phyloP scores from a whole-genome alignment of 2,329 filamentous ascomycete genomes.

The Calonectria pseudoturangicola region DNA sequence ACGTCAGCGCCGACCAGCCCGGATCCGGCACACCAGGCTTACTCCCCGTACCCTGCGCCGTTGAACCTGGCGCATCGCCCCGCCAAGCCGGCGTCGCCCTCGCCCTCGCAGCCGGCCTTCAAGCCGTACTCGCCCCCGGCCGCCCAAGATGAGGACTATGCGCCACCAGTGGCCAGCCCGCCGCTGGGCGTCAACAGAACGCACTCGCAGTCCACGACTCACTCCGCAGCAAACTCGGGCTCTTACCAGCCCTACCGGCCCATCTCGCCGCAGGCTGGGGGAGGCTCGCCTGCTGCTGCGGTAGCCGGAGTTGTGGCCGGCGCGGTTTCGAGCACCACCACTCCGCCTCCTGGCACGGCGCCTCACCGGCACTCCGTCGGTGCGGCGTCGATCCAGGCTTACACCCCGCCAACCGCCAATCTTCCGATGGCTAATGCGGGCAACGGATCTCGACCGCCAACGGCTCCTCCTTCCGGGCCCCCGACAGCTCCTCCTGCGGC shows the following conservation, averaged over 20 bases:
- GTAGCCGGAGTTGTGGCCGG: slow-evolving; percentile 24
- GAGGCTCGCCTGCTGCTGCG: slow-evolving; percentile 29
- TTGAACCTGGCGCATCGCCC: slow-evolving; percentile 53
- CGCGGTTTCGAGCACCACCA: slow-evolving; percentile 34
- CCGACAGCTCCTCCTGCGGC: slow-evolving; percentile 15
- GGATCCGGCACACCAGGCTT: slow-evolving; percentile 32
- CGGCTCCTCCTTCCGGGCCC: slow-evolving; percentile 38
- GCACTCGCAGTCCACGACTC: slow-evolving; percentile 50
- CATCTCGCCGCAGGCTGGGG: slow-evolving; percentile 40
- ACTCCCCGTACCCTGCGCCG: slow-evolving; percentile 53
- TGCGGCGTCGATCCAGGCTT: slow-evolving; percentile 51
- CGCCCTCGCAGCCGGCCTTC: slow-evolving; percentile 51
- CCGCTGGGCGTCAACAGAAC: slow-evolving; percentile 38
- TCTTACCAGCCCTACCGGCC: slow-evolving; percentile 58
- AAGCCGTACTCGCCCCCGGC: slow-evolving; percentile 56
- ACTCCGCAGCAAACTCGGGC: slow-evolving; percentile 45
- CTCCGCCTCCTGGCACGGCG: slow-evolving; percentile 33
- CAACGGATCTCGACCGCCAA: slow-evolving; percentile 22
- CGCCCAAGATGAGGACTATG: slow-evolving; percentile 36
- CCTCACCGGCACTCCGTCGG: slow-evolving; percentile 42
- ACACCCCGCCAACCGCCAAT: slow-evolving; percentile 38
- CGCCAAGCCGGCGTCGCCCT: slow-evolving; percentile 45
- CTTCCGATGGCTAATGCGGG: slow-evolving; percentile 30
- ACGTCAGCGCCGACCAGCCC: slow-evolving; percentile 40
- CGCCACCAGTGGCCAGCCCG: slow-evolving; percentile 39